A percentile compares a stretch with the other conserved stretches of the same genome.
These are phyloP conservation scores for Isatis tinctoria DNA, from an alignment of 345 rosid genomes.

Conservation along the genomic window DNA sequence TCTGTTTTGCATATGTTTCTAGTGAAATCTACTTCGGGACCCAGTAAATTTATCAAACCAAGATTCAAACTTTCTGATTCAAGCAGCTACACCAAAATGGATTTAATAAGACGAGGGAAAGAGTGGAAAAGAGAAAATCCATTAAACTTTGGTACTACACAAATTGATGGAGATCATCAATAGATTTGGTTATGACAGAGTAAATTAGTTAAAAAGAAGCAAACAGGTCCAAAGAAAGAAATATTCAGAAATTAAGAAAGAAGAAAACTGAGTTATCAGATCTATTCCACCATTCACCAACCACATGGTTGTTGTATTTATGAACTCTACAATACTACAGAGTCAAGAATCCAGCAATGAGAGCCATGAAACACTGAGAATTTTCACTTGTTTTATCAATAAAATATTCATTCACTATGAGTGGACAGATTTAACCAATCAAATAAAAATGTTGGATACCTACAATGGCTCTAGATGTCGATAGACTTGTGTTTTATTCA, in stretches of 20 bases:
- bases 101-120: constrained; percentile 2
- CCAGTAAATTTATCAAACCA: neutral
- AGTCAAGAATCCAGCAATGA: constrained; percentile 7
- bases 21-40: constrained; percentile 17
- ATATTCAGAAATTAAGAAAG: neutral
- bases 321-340: constrained; percentile 21
- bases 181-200: constrained; percentile 19
- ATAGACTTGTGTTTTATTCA: constrained; percentile 9
- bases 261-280: neutral
- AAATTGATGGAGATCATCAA: constrained; percentile 12
- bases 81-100: constrained; percentile 17
- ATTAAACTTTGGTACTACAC: constrained; percentile 7
- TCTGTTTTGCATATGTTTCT: constrained; percentile 14
- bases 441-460: neutral
- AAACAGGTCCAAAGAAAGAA: constrained; percentile 23
- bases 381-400: neutral
- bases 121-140: constrained; percentile 1
- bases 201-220: neutral
- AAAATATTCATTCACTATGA: neutral
- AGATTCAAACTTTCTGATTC: constrained; percentile 23
- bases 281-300: constrained; percentile 31
- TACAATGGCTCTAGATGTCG: constrained; percentile 11
- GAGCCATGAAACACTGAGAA: neutral
- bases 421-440: constrained; percentile 5
- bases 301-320: constrained; percentile 32